Conservation (phyloP, 352 stramenopile genomes). For the Phytophthora idaei region DNA sequence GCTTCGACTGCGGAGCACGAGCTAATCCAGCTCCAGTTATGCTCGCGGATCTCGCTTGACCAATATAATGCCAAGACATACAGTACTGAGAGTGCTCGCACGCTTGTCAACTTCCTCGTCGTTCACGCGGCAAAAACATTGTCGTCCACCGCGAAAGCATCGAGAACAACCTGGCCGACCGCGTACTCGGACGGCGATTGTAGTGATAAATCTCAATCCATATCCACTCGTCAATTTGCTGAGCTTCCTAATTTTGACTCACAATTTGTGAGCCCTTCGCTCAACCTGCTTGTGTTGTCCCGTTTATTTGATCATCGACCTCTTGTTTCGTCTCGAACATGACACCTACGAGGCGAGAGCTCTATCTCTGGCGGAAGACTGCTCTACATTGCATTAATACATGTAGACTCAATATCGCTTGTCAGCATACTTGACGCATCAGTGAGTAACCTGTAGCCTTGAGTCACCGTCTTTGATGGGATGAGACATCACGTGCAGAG, state of each 20-base stretch:
- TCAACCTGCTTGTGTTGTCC: background rate
- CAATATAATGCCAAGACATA: conserved; percentile 34
- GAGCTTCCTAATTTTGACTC: too few relatives aligned
- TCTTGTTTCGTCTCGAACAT: too few relatives aligned
- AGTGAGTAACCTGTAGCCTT: background rate
- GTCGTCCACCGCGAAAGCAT: conserved; percentile 47
- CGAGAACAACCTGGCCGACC: conserved; percentile 41
- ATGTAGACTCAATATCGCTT: too few relatives aligned
- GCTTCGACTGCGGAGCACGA: conserved; percentile 28
- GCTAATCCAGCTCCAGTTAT: conserved; percentile 53
- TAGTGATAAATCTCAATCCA: background rate
- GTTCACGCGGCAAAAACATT: conserved; percentile 47
- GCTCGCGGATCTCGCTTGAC: conserved; percentile 53
- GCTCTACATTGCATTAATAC: too few relatives aligned
- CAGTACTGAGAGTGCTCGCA: conserved; percentile 28
- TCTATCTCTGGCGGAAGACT: too few relatives aligned
- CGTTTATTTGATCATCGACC: background rate
- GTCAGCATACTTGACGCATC: background rate
- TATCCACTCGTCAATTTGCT: too few relatives aligned
- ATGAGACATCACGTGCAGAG: background rate
- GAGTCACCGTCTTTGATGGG: background rate
- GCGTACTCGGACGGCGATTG: conserved; percentile 14
- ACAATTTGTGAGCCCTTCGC: background rate
- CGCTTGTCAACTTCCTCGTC: conserved; percentile 54
- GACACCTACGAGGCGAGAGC: too few relatives aligned